A percentile compares a stretch with the other conserved stretches of the same genome.
Evolutionary conservation across 2,329 filamentous ascomycete species (phyloP).

Genomic region (Magnaporthiopsis incrustans): DNA sequence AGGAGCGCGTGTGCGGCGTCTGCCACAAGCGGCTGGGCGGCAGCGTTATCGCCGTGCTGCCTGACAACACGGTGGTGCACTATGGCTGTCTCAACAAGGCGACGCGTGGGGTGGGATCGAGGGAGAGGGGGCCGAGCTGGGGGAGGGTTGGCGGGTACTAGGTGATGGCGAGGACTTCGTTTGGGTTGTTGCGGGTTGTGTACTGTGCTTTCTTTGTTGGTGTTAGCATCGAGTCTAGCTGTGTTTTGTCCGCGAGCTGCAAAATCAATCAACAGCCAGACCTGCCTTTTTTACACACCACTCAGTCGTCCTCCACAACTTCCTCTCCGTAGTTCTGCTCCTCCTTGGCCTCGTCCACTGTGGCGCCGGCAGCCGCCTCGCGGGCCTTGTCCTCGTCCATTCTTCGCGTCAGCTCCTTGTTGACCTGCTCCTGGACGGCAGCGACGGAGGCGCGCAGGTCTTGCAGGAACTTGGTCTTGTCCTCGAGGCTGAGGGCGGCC

Average conservation of each 20-base stretch:
- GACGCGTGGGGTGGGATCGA: constrained; percentile 28
- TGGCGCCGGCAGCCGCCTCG: constrained; percentile 24
- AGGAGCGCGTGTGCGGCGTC: constrained; percentile 84
- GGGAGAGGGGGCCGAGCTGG: constrained; percentile 6
- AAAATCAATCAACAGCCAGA: too few relatives aligned
- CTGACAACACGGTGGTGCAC: constrained; percentile 75
- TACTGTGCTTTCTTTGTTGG: background rate
- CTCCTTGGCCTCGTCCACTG: constrained; percentile 47
- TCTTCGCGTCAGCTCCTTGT: constrained; percentile 60
- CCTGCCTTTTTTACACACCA: background rate
- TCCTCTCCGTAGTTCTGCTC: constrained; percentile 86
- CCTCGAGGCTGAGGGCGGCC: constrained; percentile 22
- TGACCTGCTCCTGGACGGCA: constrained; percentile 57
- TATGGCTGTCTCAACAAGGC: constrained; percentile 61
- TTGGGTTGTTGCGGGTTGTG: background rate
- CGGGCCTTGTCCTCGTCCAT: constrained; percentile 66
- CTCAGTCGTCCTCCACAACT: constrained; percentile 50
- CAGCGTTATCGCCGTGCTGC: constrained; percentile 83
- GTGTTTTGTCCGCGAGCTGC: too few relatives aligned
- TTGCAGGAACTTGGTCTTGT: constrained; percentile 52
- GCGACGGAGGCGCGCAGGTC: constrained; percentile 49
- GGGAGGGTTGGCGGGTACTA: constrained; percentile 17
- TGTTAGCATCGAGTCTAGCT: background rate
- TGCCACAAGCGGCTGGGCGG: constrained; percentile 90
- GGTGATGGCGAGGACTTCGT: background rate